Percentiles rank a stretch among this genome's conserved stretches.
Conservation (phyloP, 768 basidiomycete species). For the Termitomyces titanicus region DNA sequence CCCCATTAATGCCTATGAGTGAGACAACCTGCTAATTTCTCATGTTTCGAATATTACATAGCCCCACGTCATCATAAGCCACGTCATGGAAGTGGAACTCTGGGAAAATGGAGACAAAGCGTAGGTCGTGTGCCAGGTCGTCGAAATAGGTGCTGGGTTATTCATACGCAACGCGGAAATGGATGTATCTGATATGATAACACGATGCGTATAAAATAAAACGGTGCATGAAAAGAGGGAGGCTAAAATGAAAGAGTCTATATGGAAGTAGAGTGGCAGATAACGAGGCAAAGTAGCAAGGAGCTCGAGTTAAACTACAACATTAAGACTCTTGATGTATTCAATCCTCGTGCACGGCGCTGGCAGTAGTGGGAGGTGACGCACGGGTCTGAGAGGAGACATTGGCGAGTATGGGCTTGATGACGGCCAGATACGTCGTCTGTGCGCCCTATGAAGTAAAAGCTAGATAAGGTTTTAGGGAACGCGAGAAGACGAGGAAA, state of each 20-base stretch:
- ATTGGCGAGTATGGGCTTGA: slow-evolving; percentile 80
- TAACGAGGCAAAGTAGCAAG: background rate
- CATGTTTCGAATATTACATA: too few relatives aligned
- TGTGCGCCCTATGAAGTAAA: slow-evolving; percentile 68
- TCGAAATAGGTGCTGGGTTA: background rate
- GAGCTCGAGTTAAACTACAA: slow-evolving; percentile 3
- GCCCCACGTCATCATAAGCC: background rate
- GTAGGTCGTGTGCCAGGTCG: background rate
- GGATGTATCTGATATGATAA: slow-evolving; percentile 1
- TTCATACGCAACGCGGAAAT: background rate
- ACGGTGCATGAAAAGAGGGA: background rate
- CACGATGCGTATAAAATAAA: background rate
- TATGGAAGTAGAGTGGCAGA: background rate
- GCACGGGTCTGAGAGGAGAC: slow-evolving; percentile 40
- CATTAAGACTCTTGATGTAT: background rate
- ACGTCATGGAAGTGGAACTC: background rate
- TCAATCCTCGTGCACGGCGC: slow-evolving; percentile 27
- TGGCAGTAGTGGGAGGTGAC: slow-evolving; percentile 47
- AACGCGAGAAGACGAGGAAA: slow-evolving; percentile 19
- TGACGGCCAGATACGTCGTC: slow-evolving; percentile 66
- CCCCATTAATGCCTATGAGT: background rate
- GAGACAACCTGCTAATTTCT: too few relatives aligned
- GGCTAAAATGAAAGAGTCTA: slow-evolving; percentile 1
- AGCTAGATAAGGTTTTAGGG: slow-evolving; percentile 16
- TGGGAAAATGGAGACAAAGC: background rate